A percentile compares a stretch with the other conserved stretches of the same genome.
Conservation (phyloP, 441 rosid species). For the Gossypium lobatum region DNA sequence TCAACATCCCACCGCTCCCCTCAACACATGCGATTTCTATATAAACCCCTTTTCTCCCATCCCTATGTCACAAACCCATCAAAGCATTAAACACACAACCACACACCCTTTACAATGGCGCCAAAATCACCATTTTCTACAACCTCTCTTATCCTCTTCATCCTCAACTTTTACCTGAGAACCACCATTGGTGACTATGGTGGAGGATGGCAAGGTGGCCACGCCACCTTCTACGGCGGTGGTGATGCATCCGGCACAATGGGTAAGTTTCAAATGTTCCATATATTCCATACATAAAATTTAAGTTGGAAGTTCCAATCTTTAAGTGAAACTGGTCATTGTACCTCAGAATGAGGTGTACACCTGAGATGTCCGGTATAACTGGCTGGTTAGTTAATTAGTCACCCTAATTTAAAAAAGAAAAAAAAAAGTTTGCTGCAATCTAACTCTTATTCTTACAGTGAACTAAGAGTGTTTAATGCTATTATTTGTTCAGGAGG, state of each 20-base stretch:
- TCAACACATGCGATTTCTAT: conserved; percentile 20
- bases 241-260: conserved; percentile 91
- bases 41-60: conserved; percentile 19
- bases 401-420: too few species aligned
- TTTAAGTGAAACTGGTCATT: too few species aligned
- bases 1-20: background rate
- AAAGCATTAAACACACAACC: conserved; percentile 13
- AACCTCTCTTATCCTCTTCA: conserved; percentile 22
- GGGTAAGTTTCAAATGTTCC: conserved; percentile 43
- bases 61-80: background rate
- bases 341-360: too few species aligned
- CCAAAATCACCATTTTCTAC: conserved; percentile 14
- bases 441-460: too few species aligned
- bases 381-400: too few species aligned
- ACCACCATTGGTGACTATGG: conserved; percentile 47
- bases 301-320: too few species aligned
- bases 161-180: conserved; percentile 28
- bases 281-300: background rate
- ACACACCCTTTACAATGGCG: conserved; percentile 24
- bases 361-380: too few species aligned
- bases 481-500: conserved; percentile 50
- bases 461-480: too few species aligned
- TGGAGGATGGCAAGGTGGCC: conserved; percentile 74
- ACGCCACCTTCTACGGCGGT: conserved; percentile 88
- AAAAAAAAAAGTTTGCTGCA: too few species aligned